These are phyloP conservation scores for Aschersonia sp. DNA, from an alignment of 2,329 filamentous ascomycete species.

Conservation along the genomic window DNA sequence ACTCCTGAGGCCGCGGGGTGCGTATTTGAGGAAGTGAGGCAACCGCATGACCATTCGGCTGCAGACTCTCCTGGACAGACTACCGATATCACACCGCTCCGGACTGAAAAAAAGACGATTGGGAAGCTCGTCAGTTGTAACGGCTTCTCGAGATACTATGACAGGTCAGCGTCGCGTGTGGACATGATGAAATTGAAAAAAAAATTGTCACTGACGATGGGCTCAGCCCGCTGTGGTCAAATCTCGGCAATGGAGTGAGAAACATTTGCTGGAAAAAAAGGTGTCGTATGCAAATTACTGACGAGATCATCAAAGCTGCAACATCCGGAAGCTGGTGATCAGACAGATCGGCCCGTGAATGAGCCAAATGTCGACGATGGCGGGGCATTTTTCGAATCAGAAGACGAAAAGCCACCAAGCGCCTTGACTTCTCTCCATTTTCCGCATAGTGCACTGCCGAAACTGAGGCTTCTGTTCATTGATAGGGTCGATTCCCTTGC, in stretches of 20 bases:
- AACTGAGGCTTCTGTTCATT: conserved; percentile 13
- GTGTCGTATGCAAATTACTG: neutral
- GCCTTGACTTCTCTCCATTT: neutral
- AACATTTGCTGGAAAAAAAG: neutral
- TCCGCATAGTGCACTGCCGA: neutral
- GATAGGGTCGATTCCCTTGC: conserved; percentile 21
- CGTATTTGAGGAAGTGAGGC: neutral
- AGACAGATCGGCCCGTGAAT: neutral
- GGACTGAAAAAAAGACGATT: neutral
- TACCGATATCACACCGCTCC: neutral
- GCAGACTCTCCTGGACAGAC: neutral
- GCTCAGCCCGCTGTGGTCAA: conserved; percentile 54
- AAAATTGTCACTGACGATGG: neutral
- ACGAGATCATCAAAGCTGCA: neutral
- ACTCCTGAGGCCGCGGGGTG: neutral
- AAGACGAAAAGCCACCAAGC: neutral
- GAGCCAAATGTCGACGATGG: neutral
- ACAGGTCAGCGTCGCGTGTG: conserved; percentile 1
- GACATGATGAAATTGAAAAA: conserved; percentile 24
- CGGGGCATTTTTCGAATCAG: neutral
- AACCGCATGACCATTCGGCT: neutral
- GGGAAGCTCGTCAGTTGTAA: conserved; percentile 1
- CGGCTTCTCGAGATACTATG: conserved; percentile 4
- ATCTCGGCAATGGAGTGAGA: conserved; percentile 48
- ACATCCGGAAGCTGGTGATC: neutral